Evolutionary conservation across 805 yeast species (phyloP), one percentile per base, ranked within the genome.

Genomic region (Candida pseudofarinosa): DNA sequence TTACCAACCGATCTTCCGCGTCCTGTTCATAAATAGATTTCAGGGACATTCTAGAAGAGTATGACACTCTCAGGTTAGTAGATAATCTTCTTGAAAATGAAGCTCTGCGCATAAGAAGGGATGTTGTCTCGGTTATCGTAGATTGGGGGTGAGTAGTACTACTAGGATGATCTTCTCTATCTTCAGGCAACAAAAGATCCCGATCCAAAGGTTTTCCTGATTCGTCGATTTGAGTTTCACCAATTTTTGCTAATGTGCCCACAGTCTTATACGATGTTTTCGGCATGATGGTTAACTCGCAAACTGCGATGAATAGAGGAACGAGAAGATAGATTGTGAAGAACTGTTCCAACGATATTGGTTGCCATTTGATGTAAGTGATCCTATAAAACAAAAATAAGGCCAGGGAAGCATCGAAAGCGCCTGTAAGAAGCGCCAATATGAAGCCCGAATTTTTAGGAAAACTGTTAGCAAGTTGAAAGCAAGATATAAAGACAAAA

Each of bases 401-500:
- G 0, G 96, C 97, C n/a, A 95, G 81, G 1, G 96, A 86, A 0
- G 96, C 76, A 62, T 91, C 97, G 58, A 90, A 89, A 0, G 96
- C 89, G n/a, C 97, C 97, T 0, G 97, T 88, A 39, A 90, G 65
- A 14, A 88, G 63, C 0, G 97, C 96, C 50, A 89, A 65, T 16
- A 89, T 73, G 37, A 86, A 74, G 0, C 97, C 97, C 3, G 95
- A 84, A 53, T 78, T 79, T 34, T 77, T 76, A 2, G 96, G 96
- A 64, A 89, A 87, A 19, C 86, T 77, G 59, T 89, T 90, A 4
- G 97, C 65, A 59, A 90, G 71, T 56, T 90, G 97, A 74, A 90
- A 89, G 47, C 88, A 80, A 14, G 95, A 83, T 44, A 91, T 89
- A 59, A 87, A 90, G 16, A 85, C 90, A 65, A 90, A 89, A 7